Evolutionary conservation across 768 basidiomycete genomes (phyloP), one percentile per base, ranked within the genome.

Genomic region (Tulasnella sp.): DNA sequence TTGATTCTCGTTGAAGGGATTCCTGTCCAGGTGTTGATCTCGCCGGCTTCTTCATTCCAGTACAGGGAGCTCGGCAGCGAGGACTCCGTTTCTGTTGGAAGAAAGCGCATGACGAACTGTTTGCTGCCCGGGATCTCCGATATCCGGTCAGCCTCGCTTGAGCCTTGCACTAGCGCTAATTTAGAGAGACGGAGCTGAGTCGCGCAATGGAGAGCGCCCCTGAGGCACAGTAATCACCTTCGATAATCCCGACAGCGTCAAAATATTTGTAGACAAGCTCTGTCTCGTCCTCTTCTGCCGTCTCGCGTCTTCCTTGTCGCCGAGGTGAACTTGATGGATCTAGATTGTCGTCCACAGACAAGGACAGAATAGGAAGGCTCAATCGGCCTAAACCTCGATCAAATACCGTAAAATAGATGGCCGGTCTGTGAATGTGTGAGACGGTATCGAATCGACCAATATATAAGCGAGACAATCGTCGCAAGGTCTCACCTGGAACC

Each of bases 341-440:
- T 81, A 46, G 75, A 44, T 72, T 1, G 81, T 72, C 2, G 86
- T 86, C 37, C 42, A 86, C 88, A 40, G 54, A 37, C 3, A 44
- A 1, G 2, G 80, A 75, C 42, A 88, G 83, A 18, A 91, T 84
- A 1, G 92, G 90, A 2, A 92, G 85, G 80, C 86, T 88, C 75
- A 92, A 82, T n/a, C 86, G 83, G 74, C 88, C 86, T n/a, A 93
- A 83, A 40, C 86, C 86, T 34, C 91, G 90, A 83, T 93, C 93
- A 82, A 93, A 93, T 22, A 93, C 84, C 20, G 87, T 89, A 40
- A 93, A 84, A 12, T 86, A 84, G 34, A 86, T 83, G 22, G 78
- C 28, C 80, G n/a, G 60, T 14, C 82, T 83, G 24, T 79, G 81
- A 8, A 85, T 85, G 22, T 76, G 81, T 46, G 80, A 83, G 60